Base-by-base conservation (phyloP, 257 asterid species). In the Hygrophila difformis region DNA sequence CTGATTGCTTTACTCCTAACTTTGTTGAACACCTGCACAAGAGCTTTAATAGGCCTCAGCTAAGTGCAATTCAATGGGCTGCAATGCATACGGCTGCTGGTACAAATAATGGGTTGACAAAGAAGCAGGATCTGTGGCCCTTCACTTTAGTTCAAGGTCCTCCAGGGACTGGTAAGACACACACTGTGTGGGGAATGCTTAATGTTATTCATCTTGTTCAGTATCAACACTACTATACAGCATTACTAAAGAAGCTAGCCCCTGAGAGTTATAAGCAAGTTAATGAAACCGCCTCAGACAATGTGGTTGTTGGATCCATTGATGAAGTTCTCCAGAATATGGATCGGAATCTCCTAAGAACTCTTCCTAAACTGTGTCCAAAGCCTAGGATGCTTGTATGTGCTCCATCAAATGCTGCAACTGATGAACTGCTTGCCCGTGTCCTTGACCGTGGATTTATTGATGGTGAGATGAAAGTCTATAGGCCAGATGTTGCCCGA, bases 351-450 rank as follows among this genome's bases (percentile, higher is more conserved):
- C 94, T 91, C 33, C 80, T 77, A 50, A 82, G 99, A 46, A 91
- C 95, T 36, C 95, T 91, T 61, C 99, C 99, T 1, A 91, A 86
- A 71, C 86, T 91, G 17, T 91, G 99, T 60, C 99, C 99, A 4
- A 91, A 91, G 67, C 99, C 99, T 44, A 78, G 96, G 68, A 91
- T 91, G 99, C 99, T 91, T 12, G 99, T 91, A 16, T 91, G 99
- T 65, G 99, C 99, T 59, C 99, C 99, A 44, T 91, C 99, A 34
- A 91, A 91, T 72, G 95, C 99, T 21, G 99, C 99, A 26, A 91
- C 99, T 36, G 99, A 91, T 52, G 99, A 91, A 67, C 68, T 91
- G 60, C 92, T 91, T 59, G 49, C 99, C 9, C 94, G 99, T 70
- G 99, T 91, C 36, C 95, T 91, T 53, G 96, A 86, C 62, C 94